Conservation (phyloP, 768 basidiomycete species). For the Auricularia cornea region DNA sequence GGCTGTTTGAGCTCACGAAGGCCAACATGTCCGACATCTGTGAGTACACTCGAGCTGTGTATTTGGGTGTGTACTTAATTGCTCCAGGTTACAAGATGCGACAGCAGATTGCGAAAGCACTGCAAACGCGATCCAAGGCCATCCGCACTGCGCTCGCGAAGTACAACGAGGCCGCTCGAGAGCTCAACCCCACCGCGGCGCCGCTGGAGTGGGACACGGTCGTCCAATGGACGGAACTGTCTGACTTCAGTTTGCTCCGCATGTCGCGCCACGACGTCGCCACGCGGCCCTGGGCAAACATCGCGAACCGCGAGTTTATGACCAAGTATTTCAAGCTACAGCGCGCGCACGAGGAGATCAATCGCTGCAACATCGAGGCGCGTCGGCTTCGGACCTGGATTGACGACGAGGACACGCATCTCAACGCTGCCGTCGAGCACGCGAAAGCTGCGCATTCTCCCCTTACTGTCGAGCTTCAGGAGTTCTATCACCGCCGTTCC, state of each 20-base stretch:
- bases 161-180: constrained; percentile 24
- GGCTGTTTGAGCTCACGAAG: constrained; percentile 24
- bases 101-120: constrained; percentile 26
- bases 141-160: constrained; percentile 22
- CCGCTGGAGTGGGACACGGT: background rate
- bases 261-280: constrained; percentile 18
- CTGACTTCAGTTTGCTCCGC: constrained; percentile 24
- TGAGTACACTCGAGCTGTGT: constrained; percentile 1
- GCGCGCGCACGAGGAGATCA: constrained; percentile 25
- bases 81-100: constrained; percentile 28
- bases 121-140: constrained; percentile 22
- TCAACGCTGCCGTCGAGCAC: background rate
- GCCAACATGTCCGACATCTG: constrained; percentile 18
- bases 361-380: constrained; percentile 24
- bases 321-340: constrained; percentile 22
- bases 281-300: constrained; percentile 19
- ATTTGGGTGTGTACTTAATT: background rate
- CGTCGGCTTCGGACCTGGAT: constrained; percentile 21
- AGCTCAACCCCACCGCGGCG: constrained; percentile 6
- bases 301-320: constrained; percentile 29
- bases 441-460: background rate
- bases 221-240: constrained; percentile 7
- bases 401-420: constrained; percentile 15
- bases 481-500: background rate
- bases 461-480: background rate